These are phyloP conservation scores for Psilocybe cubensis DNA, from an alignment of 768 basidiomycete genomes.

Conservation along the genomic window DNA sequence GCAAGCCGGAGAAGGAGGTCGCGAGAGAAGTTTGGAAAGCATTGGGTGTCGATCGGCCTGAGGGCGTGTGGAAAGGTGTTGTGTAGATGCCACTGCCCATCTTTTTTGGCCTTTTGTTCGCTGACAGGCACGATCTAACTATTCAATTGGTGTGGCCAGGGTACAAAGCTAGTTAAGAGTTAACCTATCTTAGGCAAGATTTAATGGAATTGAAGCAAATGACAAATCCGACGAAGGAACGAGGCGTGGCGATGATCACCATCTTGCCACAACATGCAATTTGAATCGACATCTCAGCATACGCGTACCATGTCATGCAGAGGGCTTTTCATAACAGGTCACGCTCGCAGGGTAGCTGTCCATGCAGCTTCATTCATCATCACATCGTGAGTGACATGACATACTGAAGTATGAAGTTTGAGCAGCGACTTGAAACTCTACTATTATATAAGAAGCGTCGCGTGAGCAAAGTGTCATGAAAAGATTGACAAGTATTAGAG, in stretches of 20 bases:
- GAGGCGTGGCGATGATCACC: too few species aligned
- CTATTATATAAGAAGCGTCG: neutral
- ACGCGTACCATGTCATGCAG: too few species aligned
- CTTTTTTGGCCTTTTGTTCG: neutral
- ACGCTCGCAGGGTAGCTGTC: too few species aligned
- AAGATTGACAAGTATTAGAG: neutral
- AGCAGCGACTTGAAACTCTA: too few species aligned
- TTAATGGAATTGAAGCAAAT: neutral
- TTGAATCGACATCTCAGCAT: too few species aligned
- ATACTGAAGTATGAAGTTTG: too few species aligned
- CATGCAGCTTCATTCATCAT: too few species aligned
- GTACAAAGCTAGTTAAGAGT: neutral
- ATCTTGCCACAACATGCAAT: too few species aligned
- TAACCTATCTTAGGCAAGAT: neutral
- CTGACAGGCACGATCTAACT: neutral
- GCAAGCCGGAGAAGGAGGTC: constrained; percentile 51
- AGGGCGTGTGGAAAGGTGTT: constrained; percentile 29
- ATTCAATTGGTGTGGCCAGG: neutral
- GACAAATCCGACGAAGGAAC: neutral
- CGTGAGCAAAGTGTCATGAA: neutral
- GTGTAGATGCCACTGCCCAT: too few species aligned
- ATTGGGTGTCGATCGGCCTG: constrained; percentile 32
- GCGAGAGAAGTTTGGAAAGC: constrained; percentile 50
- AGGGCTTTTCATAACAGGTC: too few species aligned
- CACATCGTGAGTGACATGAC: too few species aligned